Evolutionary conservation across 2,329 filamentous ascomycete species (phyloP).

Genomic region (Albophoma yamanashiensis): DNA sequence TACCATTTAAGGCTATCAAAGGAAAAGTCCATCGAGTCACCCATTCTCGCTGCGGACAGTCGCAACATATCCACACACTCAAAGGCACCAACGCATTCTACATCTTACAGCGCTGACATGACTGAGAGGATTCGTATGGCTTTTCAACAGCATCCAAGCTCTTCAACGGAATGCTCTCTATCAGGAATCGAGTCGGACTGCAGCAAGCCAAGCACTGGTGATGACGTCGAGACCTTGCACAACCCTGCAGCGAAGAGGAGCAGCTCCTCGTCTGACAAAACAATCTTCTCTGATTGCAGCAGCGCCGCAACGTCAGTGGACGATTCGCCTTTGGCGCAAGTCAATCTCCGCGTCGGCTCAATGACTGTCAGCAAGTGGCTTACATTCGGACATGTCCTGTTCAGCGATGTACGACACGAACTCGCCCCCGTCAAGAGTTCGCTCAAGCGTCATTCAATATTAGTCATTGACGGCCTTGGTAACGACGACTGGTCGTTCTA

Average conservation of each 20-base stretch:
- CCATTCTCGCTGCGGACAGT: slow-evolving; percentile 27
- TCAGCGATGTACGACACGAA: slow-evolving; percentile 68
- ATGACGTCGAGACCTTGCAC: not conserved
- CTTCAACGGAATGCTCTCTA: slow-evolving; percentile 31
- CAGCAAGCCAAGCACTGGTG: not conserved
- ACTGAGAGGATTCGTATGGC: slow-evolving; percentile 39
- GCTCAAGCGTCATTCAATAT: slow-evolving; percentile 46
- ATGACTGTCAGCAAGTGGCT: slow-evolving; percentile 85
- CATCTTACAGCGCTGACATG: slow-evolving; percentile 44
- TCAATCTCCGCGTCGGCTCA: slow-evolving; percentile 68
- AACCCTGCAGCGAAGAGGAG: slow-evolving; percentile 15
- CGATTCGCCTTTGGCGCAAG: slow-evolving; percentile 54
- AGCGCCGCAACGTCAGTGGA: slow-evolving; percentile 41
- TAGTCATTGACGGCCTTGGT: slow-evolving; percentile 76
- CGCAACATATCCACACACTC: slow-evolving; percentile 21
- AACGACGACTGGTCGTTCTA: slow-evolving; percentile 86
- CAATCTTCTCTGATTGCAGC: slow-evolving; percentile 31
- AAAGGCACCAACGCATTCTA: slow-evolving; percentile 31
- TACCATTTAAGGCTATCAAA: slow-evolving; percentile 28
- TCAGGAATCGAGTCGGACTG: slow-evolving; percentile 23
- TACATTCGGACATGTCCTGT: slow-evolving; percentile 72
- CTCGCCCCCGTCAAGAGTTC: slow-evolving; percentile 34
- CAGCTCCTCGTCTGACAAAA: slow-evolving; percentile 19
- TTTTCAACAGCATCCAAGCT: slow-evolving; percentile 30
- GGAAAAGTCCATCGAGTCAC: slow-evolving; percentile 33